Conservation (phyloP, 805 yeast genomes). For the Lipomyces orientalis region DNA sequence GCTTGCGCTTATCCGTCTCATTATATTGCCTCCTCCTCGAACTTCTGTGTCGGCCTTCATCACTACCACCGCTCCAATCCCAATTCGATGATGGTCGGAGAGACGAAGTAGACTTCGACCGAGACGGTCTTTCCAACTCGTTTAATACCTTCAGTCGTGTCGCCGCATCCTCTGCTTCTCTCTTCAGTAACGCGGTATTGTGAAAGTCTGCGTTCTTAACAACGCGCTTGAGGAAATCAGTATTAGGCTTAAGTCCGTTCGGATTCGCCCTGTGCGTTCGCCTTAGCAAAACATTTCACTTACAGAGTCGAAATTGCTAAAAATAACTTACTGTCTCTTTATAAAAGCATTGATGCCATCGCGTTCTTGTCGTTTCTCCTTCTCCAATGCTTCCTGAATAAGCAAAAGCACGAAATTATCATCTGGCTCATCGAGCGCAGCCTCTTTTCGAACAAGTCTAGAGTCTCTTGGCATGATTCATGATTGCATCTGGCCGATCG, state of each 20-base stretch:
- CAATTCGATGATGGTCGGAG: not conserved
- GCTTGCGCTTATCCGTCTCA: not conserved
- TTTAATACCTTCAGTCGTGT: not conserved
- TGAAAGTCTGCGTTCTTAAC: slow-evolving; percentile 29
- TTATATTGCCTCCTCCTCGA: not conserved
- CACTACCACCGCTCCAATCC: not conserved
- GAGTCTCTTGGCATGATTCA: slow-evolving; percentile 1
- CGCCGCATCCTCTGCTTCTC: slow-evolving; percentile 26
- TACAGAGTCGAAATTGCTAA: not conserved
- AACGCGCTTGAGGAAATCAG: slow-evolving; percentile 25
- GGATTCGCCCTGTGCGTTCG: slow-evolving; percentile 3
- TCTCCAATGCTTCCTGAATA: not conserved
- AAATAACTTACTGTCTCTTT: slow-evolving; percentile 1
- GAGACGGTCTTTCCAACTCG: not conserved
- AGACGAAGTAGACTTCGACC: not conserved
- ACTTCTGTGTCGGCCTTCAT: not conserved
- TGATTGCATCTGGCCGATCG: not conserved
- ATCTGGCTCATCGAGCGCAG: not conserved
- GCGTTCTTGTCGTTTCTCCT: not conserved
- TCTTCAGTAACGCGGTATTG: slow-evolving; percentile 23
- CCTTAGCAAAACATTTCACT: not conserved
- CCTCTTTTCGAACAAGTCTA: not conserved
- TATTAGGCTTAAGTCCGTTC: slow-evolving; percentile 25
- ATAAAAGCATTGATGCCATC: slow-evolving; percentile 7
- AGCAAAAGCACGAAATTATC: not conserved